These are phyloP conservation scores for Rhizopogon vinicolor DNA, from an alignment of 768 basidiomycete species.

Conservation along the genomic window DNA sequence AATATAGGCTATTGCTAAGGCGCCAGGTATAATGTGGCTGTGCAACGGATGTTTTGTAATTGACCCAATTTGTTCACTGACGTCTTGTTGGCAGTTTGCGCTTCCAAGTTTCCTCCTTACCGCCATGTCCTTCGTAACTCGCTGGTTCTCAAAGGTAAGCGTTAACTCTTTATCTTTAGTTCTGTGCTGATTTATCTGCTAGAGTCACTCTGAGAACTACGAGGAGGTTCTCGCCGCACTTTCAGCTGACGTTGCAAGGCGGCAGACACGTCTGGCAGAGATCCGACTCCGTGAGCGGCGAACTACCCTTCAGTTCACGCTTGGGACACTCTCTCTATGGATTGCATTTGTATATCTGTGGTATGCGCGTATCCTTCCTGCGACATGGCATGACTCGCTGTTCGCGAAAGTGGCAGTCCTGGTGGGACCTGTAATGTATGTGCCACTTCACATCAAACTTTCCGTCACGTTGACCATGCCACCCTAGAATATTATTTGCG, in stretches of 20 bases:
- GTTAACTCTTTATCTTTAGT: not conserved
- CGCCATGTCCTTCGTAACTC: constrained; percentile 25
- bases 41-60: not conserved
- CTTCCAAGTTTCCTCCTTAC: not conserved
- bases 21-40: not conserved
- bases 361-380: constrained; percentile 60
- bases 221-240: constrained; percentile 68
- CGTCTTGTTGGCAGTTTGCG: not conserved
- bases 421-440: constrained; percentile 76
- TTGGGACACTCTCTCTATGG: constrained; percentile 77
- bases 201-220: constrained; percentile 54
- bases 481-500: constrained; percentile 62
- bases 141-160: constrained; percentile 25
- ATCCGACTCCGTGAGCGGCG: constrained; percentile 84
- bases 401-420: constrained; percentile 48
- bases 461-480: not conserved
- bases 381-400: constrained; percentile 18
- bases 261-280: constrained; percentile 71
- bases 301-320: constrained; percentile 68
- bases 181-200: not conserved
- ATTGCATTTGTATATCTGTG: constrained; percentile 66
- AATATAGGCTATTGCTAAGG: no score
- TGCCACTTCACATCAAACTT: constrained; percentile 12
- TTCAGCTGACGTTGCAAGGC: constrained; percentile 64
- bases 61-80: not conserved